Evolutionary conservation across 1,139 yeast genomes (phyloP).

Genomic region (Taphrina sp.): DNA sequence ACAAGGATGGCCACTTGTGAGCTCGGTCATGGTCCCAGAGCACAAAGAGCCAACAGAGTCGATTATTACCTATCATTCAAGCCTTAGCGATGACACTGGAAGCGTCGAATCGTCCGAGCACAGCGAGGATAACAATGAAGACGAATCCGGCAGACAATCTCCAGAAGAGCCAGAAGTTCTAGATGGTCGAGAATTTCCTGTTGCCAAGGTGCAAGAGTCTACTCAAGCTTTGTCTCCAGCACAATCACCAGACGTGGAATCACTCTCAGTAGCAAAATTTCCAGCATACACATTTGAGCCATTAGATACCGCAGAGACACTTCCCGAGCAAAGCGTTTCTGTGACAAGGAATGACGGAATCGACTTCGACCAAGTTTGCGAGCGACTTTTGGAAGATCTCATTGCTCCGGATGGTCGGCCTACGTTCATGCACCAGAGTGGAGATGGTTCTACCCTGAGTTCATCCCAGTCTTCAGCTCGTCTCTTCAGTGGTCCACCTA

Average conservation of each 20-base stretch:
- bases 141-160: too few species aligned
- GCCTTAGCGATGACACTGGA: too few species aligned
- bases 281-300: background rate
- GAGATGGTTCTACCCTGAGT: background rate
- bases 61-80: too few species aligned
- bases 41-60: too few species aligned
- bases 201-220: too few species aligned
- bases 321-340: background rate
- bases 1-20: too few species aligned
- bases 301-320: background rate
- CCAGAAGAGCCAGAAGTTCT: too few species aligned
- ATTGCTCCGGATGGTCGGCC: constrained; percentile 6
- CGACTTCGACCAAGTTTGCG: constrained; percentile 17
- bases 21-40: too few species aligned
- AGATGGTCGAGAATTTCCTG: too few species aligned
- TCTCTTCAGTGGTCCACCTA: constrained; percentile 5
- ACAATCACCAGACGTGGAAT: constrained; percentile 18
- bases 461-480: background rate
- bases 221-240: too few species aligned
- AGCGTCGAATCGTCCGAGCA: too few species aligned
- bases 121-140: too few species aligned
- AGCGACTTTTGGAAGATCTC: constrained; percentile 6
- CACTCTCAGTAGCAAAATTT: constrained; percentile 6
- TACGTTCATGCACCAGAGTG: background rate
- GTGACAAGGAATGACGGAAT: background rate